Conservation (phyloP, 306 rosid genomes). For the Quercus suber region DNA sequence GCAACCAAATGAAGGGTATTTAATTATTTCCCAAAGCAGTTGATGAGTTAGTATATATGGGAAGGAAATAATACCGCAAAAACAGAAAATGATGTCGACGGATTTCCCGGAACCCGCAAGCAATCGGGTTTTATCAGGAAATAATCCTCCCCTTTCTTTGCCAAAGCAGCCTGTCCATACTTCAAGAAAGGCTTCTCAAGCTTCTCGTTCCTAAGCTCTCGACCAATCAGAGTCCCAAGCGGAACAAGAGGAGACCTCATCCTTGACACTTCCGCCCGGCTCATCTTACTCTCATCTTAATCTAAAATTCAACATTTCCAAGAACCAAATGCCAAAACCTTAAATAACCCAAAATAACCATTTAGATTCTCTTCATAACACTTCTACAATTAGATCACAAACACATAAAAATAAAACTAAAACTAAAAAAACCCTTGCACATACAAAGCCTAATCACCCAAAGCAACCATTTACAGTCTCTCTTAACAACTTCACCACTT, state of each 20-base stretch:
- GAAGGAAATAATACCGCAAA: conserved; percentile 69
- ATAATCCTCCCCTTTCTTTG: conserved; percentile 97
- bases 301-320: conserved; percentile 46
- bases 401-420: neutral
- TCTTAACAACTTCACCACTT: too few species aligned
- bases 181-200: conserved; percentile 79
- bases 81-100: conserved; percentile 75
- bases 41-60: conserved; percentile 2
- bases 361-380: neutral
- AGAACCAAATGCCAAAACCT: conserved; percentile 22
- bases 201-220: conserved; percentile 77
- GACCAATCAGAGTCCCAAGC: conserved; percentile 89
- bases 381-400: neutral
- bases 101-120: conserved; percentile 70
- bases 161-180: conserved; percentile 97
- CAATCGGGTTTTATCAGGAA: conserved; percentile 80
- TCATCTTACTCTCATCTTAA: conserved; percentile 76
- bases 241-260: conserved; percentile 69
- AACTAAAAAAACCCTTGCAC: too few species aligned
- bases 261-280: conserved; percentile 55
- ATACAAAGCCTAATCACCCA: too few species aligned
- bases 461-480: too few species aligned
- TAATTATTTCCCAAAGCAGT: neutral
- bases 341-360: conserved; percentile 8
- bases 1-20: neutral